Base-by-base conservation (phyloP, 1,284 basidiomycete species). In the Trametes versicolor region DNA sequence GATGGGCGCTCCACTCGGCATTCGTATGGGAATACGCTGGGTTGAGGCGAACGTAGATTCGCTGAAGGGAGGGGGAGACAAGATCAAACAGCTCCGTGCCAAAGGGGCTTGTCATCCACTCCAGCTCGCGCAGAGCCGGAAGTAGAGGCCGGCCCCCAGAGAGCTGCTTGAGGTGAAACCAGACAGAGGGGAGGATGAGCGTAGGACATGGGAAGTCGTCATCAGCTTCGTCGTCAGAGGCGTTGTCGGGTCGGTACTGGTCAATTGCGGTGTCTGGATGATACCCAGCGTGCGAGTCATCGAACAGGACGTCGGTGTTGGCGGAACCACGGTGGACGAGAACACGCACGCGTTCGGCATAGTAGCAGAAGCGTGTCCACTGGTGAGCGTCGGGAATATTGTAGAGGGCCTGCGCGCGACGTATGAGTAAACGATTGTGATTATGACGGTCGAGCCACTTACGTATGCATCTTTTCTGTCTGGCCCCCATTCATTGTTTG, bases 361-460 rank as follows among this genome's bases (percentile, higher is more conserved):
- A 50, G 12, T 50, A 12, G 29, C 49, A 50, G 49, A 50, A 50
- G 49, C 49, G 49, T 8, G 49, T 27, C 49, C 49, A 50, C 19
- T 50, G 27, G 6, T 12, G 12, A 29, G 49, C 15, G 12, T 34
- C 49, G 15, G 49, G 49, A 9, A 50, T 4, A 15, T 19, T 15
- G 27, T 50, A n/a, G 5, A 50, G 49, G 6, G 29, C 29, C 49
- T 50, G 27, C 19, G 15, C 27, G 29, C 37, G 15, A 17, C 37
- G 12, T 13, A 39, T 39, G 37, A 39, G 29, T 21, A 15, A 50
- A 5, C 17, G 17, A 17, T 12, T 13, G 17, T 13, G n/a, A 17
- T 17, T 7, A n/a, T 12, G 21, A 32, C 4, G 8, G 12, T 29
- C 8, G 25, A 1, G 10, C 19, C 29, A 4, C 49, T 2, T 21